Evolutionary conservation across 257 asterid genomes (phyloP).

Genomic region (Echium plantagineum): DNA sequence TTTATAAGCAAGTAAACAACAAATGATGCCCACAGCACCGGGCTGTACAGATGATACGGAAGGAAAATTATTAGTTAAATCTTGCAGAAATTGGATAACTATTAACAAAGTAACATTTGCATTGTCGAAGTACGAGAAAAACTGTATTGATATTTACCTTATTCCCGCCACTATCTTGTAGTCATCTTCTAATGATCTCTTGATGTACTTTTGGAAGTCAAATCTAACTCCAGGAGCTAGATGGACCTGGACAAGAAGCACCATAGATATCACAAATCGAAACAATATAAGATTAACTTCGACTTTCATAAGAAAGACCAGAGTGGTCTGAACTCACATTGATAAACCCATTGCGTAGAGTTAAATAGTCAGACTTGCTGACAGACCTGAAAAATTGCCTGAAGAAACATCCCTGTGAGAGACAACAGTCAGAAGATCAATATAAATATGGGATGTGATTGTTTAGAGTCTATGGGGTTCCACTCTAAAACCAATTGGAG

Average conservation of each 20-base stretch:
- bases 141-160: slow-evolving; percentile 36
- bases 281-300: not conserved
- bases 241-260: slow-evolving; percentile 46
- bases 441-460: not conserved
- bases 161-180: slow-evolving; percentile 87
- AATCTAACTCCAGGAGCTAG: slow-evolving; percentile 96
- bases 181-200: slow-evolving; percentile 90
- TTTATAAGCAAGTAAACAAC: slow-evolving; percentile 84
- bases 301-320: not conserved
- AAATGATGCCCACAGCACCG: slow-evolving; percentile 81
- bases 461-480: no score
- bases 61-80: not conserved
- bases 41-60: slow-evolving; percentile 38
- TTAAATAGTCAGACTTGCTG: slow-evolving; percentile 78
- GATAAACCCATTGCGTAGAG: slow-evolving; percentile 89
- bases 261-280: not conserved
- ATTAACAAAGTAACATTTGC: not conserved
- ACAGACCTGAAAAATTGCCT: slow-evolving; percentile 85
- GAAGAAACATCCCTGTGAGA: slow-evolving; percentile 77
- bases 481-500: no score
- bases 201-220: slow-evolving; percentile 87
- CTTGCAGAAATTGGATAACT: not conserved
- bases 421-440: slow-evolving; percentile 1
- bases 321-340: slow-evolving; percentile 34
- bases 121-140: slow-evolving; percentile 1